These are phyloP conservation scores for Phylloporus arenicola DNA, from an alignment of 768 basidiomycete species.

Conservation along the genomic window DNA sequence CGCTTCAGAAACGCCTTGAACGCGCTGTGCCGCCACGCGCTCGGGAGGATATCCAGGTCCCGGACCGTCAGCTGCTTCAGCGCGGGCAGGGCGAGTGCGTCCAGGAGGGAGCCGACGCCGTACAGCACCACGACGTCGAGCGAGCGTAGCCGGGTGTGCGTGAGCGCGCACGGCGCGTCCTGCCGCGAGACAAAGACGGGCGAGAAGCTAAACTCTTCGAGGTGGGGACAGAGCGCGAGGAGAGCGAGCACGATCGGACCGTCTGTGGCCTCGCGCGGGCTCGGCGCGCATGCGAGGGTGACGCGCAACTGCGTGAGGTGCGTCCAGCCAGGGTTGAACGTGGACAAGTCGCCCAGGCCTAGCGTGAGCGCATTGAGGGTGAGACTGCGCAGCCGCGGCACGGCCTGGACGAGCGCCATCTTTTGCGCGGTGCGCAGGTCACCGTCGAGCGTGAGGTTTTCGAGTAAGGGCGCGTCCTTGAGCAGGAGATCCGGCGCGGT, in stretches of 20 bases:
- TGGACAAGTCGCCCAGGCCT: not conserved
- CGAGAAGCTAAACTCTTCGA: conserved; percentile 8
- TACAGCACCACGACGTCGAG: conserved; percentile 9
- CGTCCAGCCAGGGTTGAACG: conserved; percentile 12
- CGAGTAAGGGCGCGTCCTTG: conserved; percentile 14
- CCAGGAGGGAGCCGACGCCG: conserved; percentile 4
- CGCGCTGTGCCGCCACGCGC: conserved; percentile 8
- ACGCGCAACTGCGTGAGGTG: conserved; percentile 14
- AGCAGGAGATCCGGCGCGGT: conserved; percentile 13
- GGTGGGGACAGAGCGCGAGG: conserved; percentile 17
- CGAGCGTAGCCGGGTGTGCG: conserved; percentile 8
- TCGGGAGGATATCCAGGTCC: conserved; percentile 16
- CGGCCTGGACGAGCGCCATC: conserved; percentile 7
- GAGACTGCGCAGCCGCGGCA: conserved; percentile 10
- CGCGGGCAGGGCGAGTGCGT: conserved; percentile 13
- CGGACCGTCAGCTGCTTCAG: conserved; percentile 7
- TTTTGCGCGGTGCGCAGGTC: conserved; percentile 4
- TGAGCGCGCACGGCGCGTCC: conserved; percentile 2
- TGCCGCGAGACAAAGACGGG: conserved; percentile 4
- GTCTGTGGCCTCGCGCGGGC: not conserved
- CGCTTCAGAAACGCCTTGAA: conserved; percentile 17
- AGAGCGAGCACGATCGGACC: conserved; percentile 4
- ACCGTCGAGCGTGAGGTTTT: conserved; percentile 13
- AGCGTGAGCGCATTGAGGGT: conserved; percentile 4
- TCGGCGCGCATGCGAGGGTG: not conserved